Base-by-base conservation (phyloP, 352 stramenopile species). In the Phytophthora pseudosyringae region DNA sequence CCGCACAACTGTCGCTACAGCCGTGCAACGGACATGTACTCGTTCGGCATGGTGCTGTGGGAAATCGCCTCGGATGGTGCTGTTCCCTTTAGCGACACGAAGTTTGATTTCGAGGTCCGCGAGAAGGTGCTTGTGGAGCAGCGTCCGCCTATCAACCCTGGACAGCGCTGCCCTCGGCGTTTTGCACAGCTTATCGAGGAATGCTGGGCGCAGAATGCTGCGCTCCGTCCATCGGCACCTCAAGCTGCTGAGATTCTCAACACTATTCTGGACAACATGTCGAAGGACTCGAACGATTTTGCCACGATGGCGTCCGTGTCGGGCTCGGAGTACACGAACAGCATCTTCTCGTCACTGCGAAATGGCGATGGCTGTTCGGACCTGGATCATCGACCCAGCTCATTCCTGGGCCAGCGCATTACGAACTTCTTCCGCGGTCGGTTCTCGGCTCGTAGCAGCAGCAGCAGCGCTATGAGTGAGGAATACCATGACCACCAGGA, bases 1-100 rank as follows among this genome's bases (percentile, higher is more conserved):
- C 77, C 81, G 32, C 80, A 82, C 65, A 88, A 88, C 29, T 88
- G 79, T 57, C 71, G 77, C 16, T 90, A 89, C 59, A 88, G 69
- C 26, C 75, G 79, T 15, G 75, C 73, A 9, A 90, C 79, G 4
- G 81, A 90, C 60, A 89, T 90, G 77, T 90, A 90, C 58, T 86
- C 75, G 32, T 90, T 90, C 36, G 81, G 81, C 28, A 90, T 90
- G 79, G 79, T 88, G 40, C 54, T 90, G 11, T 90, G 81, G 81
- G 81, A 90, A 75, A 88, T 90, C 39, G 70, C 76, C 0, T 81
- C 77, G 18, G 75, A 90, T 53, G 81, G 79, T 11, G 80, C 73
- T 18, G 70, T 90, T 47, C 81, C 81, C 3, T 90, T 90, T 29
- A 81, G 65, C 53, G 71, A 88, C 60, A 83, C 79, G 12, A 76